Base-by-base conservation (phyloP, 176 grass and related monocot genomes). In the Oryza nivara region DNA sequence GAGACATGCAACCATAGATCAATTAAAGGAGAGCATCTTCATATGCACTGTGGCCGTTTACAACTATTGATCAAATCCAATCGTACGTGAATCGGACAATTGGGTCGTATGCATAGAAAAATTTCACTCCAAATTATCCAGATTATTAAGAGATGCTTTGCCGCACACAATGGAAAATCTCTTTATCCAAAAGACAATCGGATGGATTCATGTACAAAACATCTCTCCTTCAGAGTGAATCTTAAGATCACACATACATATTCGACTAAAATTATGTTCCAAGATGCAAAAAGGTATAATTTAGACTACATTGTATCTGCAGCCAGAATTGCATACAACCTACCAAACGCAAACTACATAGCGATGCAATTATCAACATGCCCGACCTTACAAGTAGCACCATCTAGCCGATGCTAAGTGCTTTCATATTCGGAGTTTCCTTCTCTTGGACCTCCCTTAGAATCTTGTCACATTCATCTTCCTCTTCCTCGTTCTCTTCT, bases 401-500 rank as follows among this genome's bases (percentile, higher is more conserved):
- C 49, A 9, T 65, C 87, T 76, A 91, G 56, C 56, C 20, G 52
- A 92, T 82, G 68, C 4, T 60, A 32, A 92, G 51, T 5, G 71
- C 63, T 74, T 76, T 73, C 70, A 89, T 89, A 47, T 84, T 58
- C 49, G 82, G 78, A 15, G 87, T 84, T 15, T 77, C 86, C 9
- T 77, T 89, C 23, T 86, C 92, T 47, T 76, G 86, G 28, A 87
- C 77, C 75, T 77, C 84, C 64, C 83, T 87, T 32, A 90, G 87
- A 30, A 76, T 85, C 63, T 75, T 87, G 22, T 94, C 92, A 45
- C 88, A 85, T 78, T 94, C 89, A 64, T 89, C 89, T 75, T 91
- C 92, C 11, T 87, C 81, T 1, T 89, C 84, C 2, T 83, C 80
- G 5, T 25, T 75, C 30, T 87, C 77, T 82, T 70, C 66, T 40